These are phyloP conservation scores for Fusarium agapanthi DNA, from an alignment of 2,329 filamentous ascomycete species.

Conservation along the genomic window DNA sequence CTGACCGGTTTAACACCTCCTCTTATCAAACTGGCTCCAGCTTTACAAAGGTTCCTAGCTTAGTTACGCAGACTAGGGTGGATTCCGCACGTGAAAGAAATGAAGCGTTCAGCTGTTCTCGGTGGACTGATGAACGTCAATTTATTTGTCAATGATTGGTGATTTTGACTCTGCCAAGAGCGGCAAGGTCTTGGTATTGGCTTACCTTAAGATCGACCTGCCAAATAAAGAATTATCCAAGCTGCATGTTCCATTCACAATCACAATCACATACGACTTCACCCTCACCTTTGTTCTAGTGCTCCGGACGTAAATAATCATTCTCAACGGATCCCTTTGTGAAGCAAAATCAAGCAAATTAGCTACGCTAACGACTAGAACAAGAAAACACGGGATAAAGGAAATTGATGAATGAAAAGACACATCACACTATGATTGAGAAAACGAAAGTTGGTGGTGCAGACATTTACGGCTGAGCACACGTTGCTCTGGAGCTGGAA, in stretches of 20 bases:
- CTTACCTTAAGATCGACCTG: neutral
- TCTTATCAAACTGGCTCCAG: too few relatives aligned
- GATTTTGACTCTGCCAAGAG: neutral
- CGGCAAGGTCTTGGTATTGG: neutral
- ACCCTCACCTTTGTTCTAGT: rapidly evolving
- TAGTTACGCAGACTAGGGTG: neutral
- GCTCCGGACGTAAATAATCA: rapidly evolving
- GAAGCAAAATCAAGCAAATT: too few relatives aligned
- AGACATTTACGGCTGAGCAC: neutral
- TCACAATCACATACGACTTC: neutral
- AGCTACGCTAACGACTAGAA: rapidly evolving
- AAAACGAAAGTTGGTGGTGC: rapidly evolving
- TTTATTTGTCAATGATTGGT: neutral
- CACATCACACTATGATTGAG: rapidly evolving
- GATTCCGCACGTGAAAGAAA: neutral
- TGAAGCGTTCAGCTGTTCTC: neutral
- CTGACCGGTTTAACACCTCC: too few relatives aligned
- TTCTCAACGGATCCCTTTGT: rapidly evolving
- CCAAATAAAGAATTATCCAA: neutral
- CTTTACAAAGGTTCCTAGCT: neutral
- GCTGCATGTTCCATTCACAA: neutral
- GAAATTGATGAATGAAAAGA: rapidly evolving
- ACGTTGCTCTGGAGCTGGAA: neutral
- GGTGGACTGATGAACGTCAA: neutral
- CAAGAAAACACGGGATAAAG: rapidly evolving